Evolutionary conservation across 192 early-diverging fungal genomes (phyloP).

Genomic region (Allomyces macrogynus): DNA sequence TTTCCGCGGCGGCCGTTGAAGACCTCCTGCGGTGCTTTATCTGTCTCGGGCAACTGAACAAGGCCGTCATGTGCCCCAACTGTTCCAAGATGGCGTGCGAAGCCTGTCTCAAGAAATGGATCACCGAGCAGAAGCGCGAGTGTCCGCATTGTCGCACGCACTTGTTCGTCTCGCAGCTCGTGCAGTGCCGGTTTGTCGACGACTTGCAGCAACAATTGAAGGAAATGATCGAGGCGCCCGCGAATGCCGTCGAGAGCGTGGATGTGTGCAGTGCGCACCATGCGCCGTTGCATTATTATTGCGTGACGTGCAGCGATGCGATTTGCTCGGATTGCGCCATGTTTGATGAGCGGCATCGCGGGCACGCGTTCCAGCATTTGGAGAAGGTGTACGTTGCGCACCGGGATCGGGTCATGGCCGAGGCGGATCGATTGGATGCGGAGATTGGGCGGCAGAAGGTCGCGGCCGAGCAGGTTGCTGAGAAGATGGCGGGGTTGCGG

Average conservation of each 20-base stretch:
- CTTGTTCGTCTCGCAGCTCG: constrained; percentile 10
- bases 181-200: constrained; percentile 23
- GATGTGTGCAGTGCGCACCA: constrained; percentile 9
- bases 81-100: constrained; percentile 28
- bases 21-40: constrained; percentile 23
- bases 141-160: constrained; percentile 25
- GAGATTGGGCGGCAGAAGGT: too few relatives aligned
- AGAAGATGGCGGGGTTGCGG: too few relatives aligned
- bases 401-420: neutral
- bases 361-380: constrained; percentile 10
- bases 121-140: constrained; percentile 9
- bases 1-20: neutral
- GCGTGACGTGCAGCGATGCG: constrained; percentile 14
- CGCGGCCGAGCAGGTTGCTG: too few relatives aligned
- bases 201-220: constrained; percentile 10
- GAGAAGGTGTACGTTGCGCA: constrained; percentile 9
- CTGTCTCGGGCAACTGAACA: constrained; percentile 18
- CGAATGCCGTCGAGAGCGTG: neutral
- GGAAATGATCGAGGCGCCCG: constrained; percentile 4
- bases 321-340: constrained; percentile 27
- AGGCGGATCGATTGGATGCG: too few relatives aligned
- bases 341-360: constrained; percentile 7
- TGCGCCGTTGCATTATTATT: constrained; percentile 20
- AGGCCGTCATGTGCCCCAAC: constrained; percentile 19
- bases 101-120: constrained; percentile 23